A percentile compares a stretch with the other conserved stretches of the same genome.
phyloP scores from a whole-genome alignment of 805 yeast species.

The Zygotorulaspora sp. region DNA sequence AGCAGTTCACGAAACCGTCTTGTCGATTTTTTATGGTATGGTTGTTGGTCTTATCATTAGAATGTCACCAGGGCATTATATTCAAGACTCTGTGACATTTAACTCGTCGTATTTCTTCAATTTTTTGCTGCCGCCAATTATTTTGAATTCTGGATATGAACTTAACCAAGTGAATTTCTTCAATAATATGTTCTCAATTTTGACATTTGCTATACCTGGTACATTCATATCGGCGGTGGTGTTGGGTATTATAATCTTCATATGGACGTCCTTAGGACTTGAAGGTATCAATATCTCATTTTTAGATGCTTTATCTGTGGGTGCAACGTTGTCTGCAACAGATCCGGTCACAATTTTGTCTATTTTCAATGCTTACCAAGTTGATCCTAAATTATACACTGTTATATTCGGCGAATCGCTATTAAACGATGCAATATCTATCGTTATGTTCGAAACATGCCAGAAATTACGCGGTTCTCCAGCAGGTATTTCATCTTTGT shows the following conservation, averaged over 20 bases:
- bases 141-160: constrained; percentile 93
- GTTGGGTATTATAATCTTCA: constrained; percentile 76
- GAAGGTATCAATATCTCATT: constrained; percentile 86
- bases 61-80: constrained; percentile 91
- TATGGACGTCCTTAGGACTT: constrained; percentile 88
- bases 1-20: constrained; percentile 95
- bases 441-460: constrained; percentile 98
- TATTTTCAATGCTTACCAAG: constrained; percentile 94
- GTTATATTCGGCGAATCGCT: constrained; percentile 95
- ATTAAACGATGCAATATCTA: constrained; percentile 94
- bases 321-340: constrained; percentile 96
- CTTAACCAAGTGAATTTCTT: constrained; percentile 94
- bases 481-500: constrained; percentile 67
- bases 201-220: constrained; percentile 95
- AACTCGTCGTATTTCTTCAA: constrained; percentile 93
- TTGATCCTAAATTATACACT: constrained; percentile 95
- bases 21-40: constrained; percentile 96
- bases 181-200: constrained; percentile 81
- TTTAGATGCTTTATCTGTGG: constrained; percentile 96
- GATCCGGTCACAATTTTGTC: constrained; percentile 97
- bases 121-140: constrained; percentile 90
- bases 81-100: constrained; percentile 94
- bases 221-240: constrained; percentile 90
- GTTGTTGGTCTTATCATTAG: constrained; percentile 87
- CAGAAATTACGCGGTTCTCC: constrained; percentile 89